Conservation (phyloP, 176 grass and related monocot genomes). For the Musa itinerans region DNA sequence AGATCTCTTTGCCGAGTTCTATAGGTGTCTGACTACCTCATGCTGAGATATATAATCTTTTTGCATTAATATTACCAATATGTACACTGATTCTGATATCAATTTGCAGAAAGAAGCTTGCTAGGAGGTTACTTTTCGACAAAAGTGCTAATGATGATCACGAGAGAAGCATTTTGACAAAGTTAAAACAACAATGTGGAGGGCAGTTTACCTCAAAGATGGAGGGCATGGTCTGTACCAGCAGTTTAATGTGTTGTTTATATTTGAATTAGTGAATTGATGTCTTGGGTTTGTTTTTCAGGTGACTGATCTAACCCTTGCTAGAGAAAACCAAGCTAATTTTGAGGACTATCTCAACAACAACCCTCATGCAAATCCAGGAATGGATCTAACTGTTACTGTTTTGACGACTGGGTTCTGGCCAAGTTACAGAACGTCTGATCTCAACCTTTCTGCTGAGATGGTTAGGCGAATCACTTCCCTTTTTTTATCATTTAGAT, state of each 20-base stretch:
- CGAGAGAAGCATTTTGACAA: conserved; percentile 96
- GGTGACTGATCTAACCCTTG: conserved; percentile 72
- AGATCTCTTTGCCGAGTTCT: conserved; percentile 93
- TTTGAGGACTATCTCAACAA: conserved; percentile 63
- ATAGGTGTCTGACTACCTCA: conserved; percentile 33
- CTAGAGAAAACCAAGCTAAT: conserved; percentile 65
- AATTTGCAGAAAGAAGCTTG: conserved; percentile 86
- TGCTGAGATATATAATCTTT: neutral
- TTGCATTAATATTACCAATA: too few species aligned
- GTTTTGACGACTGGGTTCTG: conserved; percentile 94
- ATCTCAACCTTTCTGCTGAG: conserved; percentile 86
- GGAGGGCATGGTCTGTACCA: conserved; percentile 69
- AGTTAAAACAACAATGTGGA: conserved; percentile 95
- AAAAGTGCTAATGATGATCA: conserved; percentile 99
- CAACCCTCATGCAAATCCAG: conserved; percentile 44
- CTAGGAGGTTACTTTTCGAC: conserved; percentile 91
- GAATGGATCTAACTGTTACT: conserved; percentile 82
- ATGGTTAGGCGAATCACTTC: conserved; percentile 47
- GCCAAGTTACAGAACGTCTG: conserved; percentile 90
- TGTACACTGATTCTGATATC: neutral
- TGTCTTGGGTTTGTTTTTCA: conserved; percentile 9
- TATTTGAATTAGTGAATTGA: conserved; percentile 3
- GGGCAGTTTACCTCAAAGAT: conserved; percentile 98
- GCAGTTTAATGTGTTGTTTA: neutral
- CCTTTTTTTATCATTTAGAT: neutral